Base-by-base conservation (phyloP, 2,329 filamentous ascomycete species). In the Microascus cirrosus region DNA sequence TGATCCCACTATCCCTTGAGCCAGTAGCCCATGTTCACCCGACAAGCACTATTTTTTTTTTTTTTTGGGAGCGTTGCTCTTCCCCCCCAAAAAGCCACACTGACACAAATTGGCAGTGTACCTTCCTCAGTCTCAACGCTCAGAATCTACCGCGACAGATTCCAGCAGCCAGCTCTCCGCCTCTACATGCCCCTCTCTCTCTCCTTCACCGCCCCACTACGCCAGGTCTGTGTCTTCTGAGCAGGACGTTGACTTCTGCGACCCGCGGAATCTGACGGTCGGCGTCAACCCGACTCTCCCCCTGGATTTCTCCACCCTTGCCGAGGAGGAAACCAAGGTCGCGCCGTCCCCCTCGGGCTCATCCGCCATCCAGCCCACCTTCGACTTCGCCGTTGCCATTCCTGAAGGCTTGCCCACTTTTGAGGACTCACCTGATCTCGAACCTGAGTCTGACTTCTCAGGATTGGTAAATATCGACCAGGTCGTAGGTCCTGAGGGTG, bases 371-470 rank as follows among this genome's bases (percentile, higher is more conserved):
- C 73, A 69, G 24, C 15, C 55, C 6, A 61, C 71, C 25, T 82
- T 86, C 62, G 78, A 82, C 61, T 83, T 84, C 67, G 73, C 72
- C 62, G 66, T 73, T 54, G 68, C 71, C n/a, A 63, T 76, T 25
- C 74, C 77, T 63, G 75, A 80, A 74, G 81, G 81, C 25, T 79
- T 94, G 34, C 86, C 88, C 28, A 77, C 80, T 10, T 95, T 95
- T 64, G 89, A 95, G 70, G 88, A 90, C 63, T 83, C 95, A 63
- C 94, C 92, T 25, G 91, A 95, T 66, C 80, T 96, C 59, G 92
- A 96, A 70, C 91, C 89, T 1, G 92, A 96, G 66, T 90, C 95
- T 79, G 90, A 94, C 69, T 90, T 95, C 66, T 81, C 84, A 65
- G 86, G 82, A 58, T 80, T 95, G 10, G 85, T 90, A 62, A 84